Conservation (phyloP, 2,329 filamentous ascomycete species). For the Diplodia mutila region DNA sequence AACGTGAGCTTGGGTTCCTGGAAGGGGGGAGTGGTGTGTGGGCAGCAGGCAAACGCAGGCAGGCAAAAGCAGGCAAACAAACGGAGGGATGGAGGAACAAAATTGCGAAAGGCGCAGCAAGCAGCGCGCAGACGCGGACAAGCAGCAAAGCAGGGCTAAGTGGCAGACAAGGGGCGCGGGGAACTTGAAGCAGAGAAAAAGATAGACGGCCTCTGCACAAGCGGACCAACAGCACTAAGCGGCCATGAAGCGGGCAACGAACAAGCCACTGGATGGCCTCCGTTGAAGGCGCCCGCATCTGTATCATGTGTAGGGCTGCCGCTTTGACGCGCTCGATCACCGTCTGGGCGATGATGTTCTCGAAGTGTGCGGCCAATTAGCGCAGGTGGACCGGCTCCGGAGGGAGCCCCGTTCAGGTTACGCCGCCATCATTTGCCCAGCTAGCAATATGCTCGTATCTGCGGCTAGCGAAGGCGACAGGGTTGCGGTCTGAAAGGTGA, state of each 20-base stretch:
- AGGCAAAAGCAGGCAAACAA: constrained; percentile 16
- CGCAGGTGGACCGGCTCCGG: constrained; percentile 6
- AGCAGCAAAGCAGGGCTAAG: background rate
- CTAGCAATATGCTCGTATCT: constrained; percentile 18
- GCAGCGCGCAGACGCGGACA: too few species aligned
- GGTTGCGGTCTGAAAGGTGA: constrained; percentile 1
- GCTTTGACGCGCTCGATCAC: constrained; percentile 15
- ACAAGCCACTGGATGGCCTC: background rate
- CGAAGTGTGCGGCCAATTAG: constrained; percentile 2
- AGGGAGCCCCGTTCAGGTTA: constrained; percentile 18
- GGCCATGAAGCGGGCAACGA: background rate
- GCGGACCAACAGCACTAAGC: constrained; percentile 1
- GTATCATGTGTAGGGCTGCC: constrained; percentile 22
- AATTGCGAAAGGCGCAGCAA: constrained; percentile 8
- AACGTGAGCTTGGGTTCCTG: background rate
- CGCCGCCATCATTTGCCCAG: constrained; percentile 14
- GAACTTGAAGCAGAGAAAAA: background rate
- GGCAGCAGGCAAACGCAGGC: background rate
- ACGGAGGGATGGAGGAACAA: constrained; percentile 10
- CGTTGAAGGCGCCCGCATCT: constrained; percentile 6
- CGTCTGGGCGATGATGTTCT: constrained; percentile 21
- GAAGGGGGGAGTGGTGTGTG: background rate
- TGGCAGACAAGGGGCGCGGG: constrained; percentile 12
- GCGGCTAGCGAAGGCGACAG: constrained; percentile 18
- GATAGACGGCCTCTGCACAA: constrained; percentile 1